These are phyloP conservation scores for Coemansia sp. DNA, from an alignment of 192 early-diverging fungal genomes.

Conservation along the genomic window DNA sequence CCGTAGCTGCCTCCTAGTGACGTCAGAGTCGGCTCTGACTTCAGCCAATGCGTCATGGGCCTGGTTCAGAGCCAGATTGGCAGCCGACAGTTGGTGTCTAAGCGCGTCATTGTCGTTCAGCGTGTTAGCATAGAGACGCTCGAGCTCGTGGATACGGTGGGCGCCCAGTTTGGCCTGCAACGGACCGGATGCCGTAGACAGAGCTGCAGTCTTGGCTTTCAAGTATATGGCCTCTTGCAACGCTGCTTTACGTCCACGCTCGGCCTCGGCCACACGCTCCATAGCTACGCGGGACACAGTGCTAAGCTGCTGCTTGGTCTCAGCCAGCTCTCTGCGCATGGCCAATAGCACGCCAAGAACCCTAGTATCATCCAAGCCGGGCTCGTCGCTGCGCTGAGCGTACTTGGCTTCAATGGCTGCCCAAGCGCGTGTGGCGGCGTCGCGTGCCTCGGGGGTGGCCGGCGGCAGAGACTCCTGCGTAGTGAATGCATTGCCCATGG, in stretches of 20 bases:
- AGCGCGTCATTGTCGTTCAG: conserved; percentile 56
- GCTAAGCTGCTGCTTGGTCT: conserved; percentile 52
- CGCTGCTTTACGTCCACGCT: conserved; percentile 53
- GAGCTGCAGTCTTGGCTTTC: conserved; percentile 54
- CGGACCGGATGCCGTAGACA: conserved; percentile 33
- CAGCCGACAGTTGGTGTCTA: conserved; percentile 48
- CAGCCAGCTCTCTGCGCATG: conserved; percentile 53
- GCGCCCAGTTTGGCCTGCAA: conserved; percentile 40
- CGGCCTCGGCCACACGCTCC: conserved; percentile 56
- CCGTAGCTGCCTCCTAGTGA: conserved; percentile 35
- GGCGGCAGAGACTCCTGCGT: conserved; percentile 1
- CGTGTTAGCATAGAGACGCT: conserved; percentile 55
- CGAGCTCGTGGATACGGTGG: conserved; percentile 50
- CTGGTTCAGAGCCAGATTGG: conserved; percentile 50
- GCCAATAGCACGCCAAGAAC: conserved; percentile 40
- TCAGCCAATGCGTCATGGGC: conserved; percentile 45
- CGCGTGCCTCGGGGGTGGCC: conserved; percentile 26
- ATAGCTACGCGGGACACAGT: conserved; percentile 51
- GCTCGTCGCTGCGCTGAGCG: conserved; percentile 19
- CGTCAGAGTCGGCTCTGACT: conserved; percentile 37
- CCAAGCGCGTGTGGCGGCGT: conserved; percentile 27
- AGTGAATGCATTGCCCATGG: conserved; percentile 17
- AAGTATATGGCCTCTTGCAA: conserved; percentile 60
- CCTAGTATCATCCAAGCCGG: conserved; percentile 6
- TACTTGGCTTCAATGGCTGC: conserved; percentile 34